phyloP scores from a whole-genome alignment of 768 basidiomycete genomes.

The Panaeolus cyanescens region DNA sequence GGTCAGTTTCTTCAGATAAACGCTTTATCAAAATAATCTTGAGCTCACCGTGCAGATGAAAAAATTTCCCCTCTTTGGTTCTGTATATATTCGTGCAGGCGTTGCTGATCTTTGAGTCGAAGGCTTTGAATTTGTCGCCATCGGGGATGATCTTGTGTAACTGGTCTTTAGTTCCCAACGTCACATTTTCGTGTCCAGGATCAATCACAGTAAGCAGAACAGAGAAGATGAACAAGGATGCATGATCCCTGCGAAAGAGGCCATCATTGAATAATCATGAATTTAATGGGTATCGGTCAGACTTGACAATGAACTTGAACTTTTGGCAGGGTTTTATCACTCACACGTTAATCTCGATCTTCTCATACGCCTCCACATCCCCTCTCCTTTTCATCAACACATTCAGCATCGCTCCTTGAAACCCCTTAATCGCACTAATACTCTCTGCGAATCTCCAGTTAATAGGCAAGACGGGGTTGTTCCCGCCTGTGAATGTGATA shows the following conservation, averaged over 20 bases:
- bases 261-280: too few relatives aligned
- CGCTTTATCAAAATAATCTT: not conserved
- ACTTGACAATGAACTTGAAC: too few relatives aligned
- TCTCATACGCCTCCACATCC: slow-evolving; percentile 20
- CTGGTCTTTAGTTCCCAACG: not conserved
- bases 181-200: slow-evolving; percentile 12
- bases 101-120: not conserved
- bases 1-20: not conserved
- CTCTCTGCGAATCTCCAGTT: slow-evolving; percentile 30
- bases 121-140: slow-evolving; percentile 12
- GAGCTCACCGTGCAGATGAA: slow-evolving; percentile 22
- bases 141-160: slow-evolving; percentile 17
- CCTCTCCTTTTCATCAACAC: slow-evolving; percentile 23
- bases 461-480: slow-evolving; percentile 16
- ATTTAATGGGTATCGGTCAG: not conserved
- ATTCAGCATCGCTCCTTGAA: slow-evolving; percentile 26
- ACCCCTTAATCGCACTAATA: slow-evolving; percentile 26
- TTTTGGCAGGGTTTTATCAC: too few relatives aligned
- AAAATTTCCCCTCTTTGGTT: slow-evolving; percentile 24
- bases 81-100: slow-evolving; percentile 26
- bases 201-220: slow-evolving; percentile 13
- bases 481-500: slow-evolving; percentile 16
- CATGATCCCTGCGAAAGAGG: slow-evolving; percentile 26
- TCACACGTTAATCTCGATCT: slow-evolving; percentile 24
- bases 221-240: slow-evolving; percentile 20